Evolutionary conservation across 208 protist genomes (phyloP), one percentile per base, ranked within the genome.

Genomic region (Acanthamoeba lenticulata): DNA sequence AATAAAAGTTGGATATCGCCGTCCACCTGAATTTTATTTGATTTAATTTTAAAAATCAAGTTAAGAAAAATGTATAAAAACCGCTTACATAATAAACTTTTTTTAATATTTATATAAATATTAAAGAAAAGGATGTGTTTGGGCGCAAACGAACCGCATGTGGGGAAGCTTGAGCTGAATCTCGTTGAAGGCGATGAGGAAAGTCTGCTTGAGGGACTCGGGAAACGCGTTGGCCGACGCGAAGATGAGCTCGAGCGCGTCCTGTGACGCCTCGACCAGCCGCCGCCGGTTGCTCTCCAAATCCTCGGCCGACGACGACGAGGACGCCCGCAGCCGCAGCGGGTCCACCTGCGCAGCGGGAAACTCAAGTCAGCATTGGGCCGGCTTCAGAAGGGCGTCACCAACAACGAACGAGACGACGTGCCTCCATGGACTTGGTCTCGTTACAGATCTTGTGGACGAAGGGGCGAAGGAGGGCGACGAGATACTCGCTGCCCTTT

Each of bases 1-100:
- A 92, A 77, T 92, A 92, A 67, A 92, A 92, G 42, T 92, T 92
- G 2, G 57, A 77, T 19, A 92, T 74, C 40, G 45, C 62, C 36
- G 88, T 52, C 49, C 60, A 77, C 38, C 88, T 77, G 40, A 42
- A 11, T 21, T 40, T 34, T 1, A 36, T 1, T 24, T n/a, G 55
- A 62, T 15, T 62, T 15, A n/a, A 24, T 62, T 62, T n/a, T 62
- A 62, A 60, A 21, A 21, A 60, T 60, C 11, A 60, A 60, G 52
- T 60, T 60, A 60, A 60, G 52, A 60, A 60, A 27, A 21, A 27
- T 21, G 52, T 15, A n/a, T n/a, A 62, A 62, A 62, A 62, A 24
- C 19, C 19, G 55, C 24, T 62, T 62, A 15, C 19, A n/a, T n/a
- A n/a, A n/a, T n/a, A n/a, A n/a, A n/a, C n/a, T n/a, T n/a, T n/a